Conservation (phyloP, 805 yeast genomes). For the Wickerhamomyces tratensis region DNA sequence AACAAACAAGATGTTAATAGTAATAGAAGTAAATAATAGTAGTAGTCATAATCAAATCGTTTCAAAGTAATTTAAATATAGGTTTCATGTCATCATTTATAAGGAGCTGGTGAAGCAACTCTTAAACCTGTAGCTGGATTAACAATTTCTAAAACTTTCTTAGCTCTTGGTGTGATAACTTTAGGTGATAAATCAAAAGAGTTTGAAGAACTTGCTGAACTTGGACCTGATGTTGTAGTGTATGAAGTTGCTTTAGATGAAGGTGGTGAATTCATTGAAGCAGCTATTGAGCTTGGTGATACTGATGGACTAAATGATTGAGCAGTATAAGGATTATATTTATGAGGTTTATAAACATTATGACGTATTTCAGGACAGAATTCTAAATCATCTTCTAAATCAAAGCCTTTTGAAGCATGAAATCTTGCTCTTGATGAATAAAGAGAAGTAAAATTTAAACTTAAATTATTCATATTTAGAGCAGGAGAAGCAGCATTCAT, state of each 20-base stretch:
- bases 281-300: slow-evolving; percentile 24
- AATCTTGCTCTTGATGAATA: slow-evolving; percentile 44
- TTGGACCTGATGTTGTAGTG: not conserved
- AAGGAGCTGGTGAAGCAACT: slow-evolving; percentile 39
- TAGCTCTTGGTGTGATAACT: slow-evolving; percentile 45
- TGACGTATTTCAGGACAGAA: slow-evolving; percentile 50
- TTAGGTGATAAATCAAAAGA: slow-evolving; percentile 27
- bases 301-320: slow-evolving; percentile 46
- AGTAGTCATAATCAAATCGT: too few relatives aligned
- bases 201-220: not conserved
- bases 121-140: slow-evolving; percentile 53
- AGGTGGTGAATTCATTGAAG: slow-evolving; percentile 12
- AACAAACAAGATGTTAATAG: too few relatives aligned
- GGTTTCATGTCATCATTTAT: slow-evolving; percentile 4
- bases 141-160: slow-evolving; percentile 51
- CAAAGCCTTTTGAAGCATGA: slow-evolving; percentile 51
- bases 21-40: too few relatives aligned
- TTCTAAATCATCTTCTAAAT: slow-evolving; percentile 52
- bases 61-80: too few relatives aligned
- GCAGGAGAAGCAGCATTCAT: slow-evolving; percentile 10
- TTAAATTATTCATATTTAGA: not conserved
- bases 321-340: slow-evolving; percentile 63
- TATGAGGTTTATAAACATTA: slow-evolving; percentile 23
- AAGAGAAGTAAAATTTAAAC: slow-evolving; percentile 20
- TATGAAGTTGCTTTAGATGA: slow-evolving; percentile 12